These are phyloP conservation scores for Phaeosphaeriaceae sp. DNA, from an alignment of 2,329 filamentous ascomycete species.

Conservation along the genomic window DNA sequence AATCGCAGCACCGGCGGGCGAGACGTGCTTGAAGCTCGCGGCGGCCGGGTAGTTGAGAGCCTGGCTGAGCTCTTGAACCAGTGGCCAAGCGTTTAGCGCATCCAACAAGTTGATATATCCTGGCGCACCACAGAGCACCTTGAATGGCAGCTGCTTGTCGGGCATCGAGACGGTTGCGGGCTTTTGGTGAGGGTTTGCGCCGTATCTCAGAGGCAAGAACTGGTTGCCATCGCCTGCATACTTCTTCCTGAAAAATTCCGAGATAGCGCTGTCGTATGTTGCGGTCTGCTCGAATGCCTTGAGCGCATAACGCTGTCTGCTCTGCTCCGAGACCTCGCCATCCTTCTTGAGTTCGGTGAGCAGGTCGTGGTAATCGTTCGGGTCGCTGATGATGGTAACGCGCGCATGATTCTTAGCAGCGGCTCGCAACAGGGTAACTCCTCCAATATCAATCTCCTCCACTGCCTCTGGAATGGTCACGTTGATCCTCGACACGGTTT, in stretches of 20 bases:
- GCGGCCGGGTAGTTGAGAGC: constrained; percentile 89
- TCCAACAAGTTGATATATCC: constrained; percentile 98
- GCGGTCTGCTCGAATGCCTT: constrained; percentile 99
- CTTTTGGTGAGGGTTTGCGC: constrained; percentile 98
- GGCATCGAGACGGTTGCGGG: constrained; percentile 84
- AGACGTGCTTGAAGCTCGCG: constrained; percentile 97
- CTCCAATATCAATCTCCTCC: constrained; percentile 97
- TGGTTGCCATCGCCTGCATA: constrained; percentile 87
- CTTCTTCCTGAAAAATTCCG: constrained; percentile 96
- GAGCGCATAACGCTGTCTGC: constrained; percentile 87
- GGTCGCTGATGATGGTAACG: constrained; percentile 95
- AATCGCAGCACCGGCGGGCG: constrained; percentile 93
- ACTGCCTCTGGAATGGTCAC: constrained; percentile 96
- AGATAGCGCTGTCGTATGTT: constrained; percentile 93
- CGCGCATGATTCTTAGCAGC: constrained; percentile 97
- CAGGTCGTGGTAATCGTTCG: constrained; percentile 92
- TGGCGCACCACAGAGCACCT: constrained; percentile 85
- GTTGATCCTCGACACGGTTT: constrained; percentile 95
- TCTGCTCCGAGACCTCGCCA: constrained; percentile 84
- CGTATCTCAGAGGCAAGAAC: constrained; percentile 87
- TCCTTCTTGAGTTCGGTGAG: constrained; percentile 85
- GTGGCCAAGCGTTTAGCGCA: constrained; percentile 93
- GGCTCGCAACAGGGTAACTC: constrained; percentile 93
- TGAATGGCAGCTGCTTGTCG: constrained; percentile 85
- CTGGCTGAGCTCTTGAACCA: constrained; percentile 94